Conservation (phyloP, 2,329 filamentous ascomycete genomes). For the Blastomyces silverae region DNA sequence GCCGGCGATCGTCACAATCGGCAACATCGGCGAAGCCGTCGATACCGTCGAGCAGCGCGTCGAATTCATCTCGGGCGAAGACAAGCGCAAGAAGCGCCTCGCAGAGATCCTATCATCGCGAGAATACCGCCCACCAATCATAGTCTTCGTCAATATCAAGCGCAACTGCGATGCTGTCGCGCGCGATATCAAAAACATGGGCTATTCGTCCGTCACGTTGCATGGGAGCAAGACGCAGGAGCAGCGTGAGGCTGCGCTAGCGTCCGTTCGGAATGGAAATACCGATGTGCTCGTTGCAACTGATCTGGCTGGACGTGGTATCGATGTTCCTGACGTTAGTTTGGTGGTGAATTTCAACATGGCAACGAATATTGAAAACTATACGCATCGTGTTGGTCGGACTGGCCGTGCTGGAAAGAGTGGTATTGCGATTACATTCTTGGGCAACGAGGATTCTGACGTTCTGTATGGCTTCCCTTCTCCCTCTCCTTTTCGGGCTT, state of each 20-base stretch:
- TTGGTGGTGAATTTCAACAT: slow-evolving; percentile 99
- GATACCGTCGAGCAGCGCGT: slow-evolving; percentile 97
- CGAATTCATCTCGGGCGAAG: slow-evolving; percentile 82
- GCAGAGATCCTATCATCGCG: slow-evolving; percentile 75
- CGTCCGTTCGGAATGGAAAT: slow-evolving; percentile 69
- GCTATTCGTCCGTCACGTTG: slow-evolving; percentile 80
- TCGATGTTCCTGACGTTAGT: slow-evolving; percentile 89
- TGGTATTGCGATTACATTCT: slow-evolving; percentile 91
- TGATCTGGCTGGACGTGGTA: slow-evolving; percentile 92
- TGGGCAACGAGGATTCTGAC: slow-evolving; percentile 83
- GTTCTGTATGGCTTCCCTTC: slow-evolving; percentile 55
- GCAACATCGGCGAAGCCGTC: slow-evolving; percentile 89
- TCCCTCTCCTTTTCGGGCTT: slow-evolving; percentile 14
- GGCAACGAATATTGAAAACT: slow-evolving; percentile 84
- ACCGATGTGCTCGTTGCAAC: slow-evolving; percentile 91
- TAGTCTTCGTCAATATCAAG: slow-evolving; percentile 99
- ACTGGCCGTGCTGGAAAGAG: slow-evolving; percentile 96
- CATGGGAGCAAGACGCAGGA: slow-evolving; percentile 97
- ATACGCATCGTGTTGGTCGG: slow-evolving; percentile 93
- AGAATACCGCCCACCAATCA: slow-evolving; percentile 82
- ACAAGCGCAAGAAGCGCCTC: slow-evolving; percentile 95
- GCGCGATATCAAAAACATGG: slow-evolving; percentile 88
- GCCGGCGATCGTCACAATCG: slow-evolving; percentile 89
- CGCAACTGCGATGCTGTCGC: slow-evolving; percentile 95
- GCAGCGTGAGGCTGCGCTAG: slow-evolving; percentile 87